phyloP scores from a whole-genome alignment of 2,329 filamentous ascomycete genomes.

The Cercospora sp. region DNA sequence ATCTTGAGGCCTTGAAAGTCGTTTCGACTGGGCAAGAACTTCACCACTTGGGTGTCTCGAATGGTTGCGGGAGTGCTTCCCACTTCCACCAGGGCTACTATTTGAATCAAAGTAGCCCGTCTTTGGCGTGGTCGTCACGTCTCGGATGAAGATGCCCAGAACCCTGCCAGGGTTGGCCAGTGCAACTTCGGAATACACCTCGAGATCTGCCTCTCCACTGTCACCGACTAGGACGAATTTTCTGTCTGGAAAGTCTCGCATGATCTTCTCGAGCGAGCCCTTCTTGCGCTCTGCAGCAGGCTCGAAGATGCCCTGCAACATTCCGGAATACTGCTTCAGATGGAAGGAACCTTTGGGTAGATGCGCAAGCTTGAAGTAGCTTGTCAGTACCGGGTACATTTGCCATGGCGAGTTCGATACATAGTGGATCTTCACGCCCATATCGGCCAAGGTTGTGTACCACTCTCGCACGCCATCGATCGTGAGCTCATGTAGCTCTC shows the following conservation, averaged over 20 bases:
- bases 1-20: constrained; percentile 36
- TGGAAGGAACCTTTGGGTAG: constrained; percentile 89
- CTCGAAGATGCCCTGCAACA: constrained; percentile 97
- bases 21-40: constrained; percentile 35
- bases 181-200: constrained; percentile 94
- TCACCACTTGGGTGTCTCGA: constrained; percentile 36
- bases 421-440: constrained; percentile 90
- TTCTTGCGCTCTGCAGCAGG: constrained; percentile 95
- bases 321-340: constrained; percentile 92
- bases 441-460: constrained; percentile 74
- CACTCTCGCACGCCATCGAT: constrained; percentile 87
- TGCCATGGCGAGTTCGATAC: constrained; percentile 99
- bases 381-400: constrained; percentile 83
- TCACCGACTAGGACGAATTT: constrained; percentile 92
- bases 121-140: constrained; percentile 78
- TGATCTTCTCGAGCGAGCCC: constrained; percentile 77
- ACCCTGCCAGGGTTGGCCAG: constrained; percentile 79
- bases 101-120: constrained; percentile 74
- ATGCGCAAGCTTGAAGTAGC: constrained; percentile 77
- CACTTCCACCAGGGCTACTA: constrained; percentile 38
- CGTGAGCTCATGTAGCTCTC: constrained; percentile 76
- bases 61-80: constrained; percentile 34
- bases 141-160: constrained; percentile 86
- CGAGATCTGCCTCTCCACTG: constrained; percentile 92
- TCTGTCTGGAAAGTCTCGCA: constrained; percentile 84